Conservation (phyloP, 805 yeast species). For the Deakozyma indianensis region DNA sequence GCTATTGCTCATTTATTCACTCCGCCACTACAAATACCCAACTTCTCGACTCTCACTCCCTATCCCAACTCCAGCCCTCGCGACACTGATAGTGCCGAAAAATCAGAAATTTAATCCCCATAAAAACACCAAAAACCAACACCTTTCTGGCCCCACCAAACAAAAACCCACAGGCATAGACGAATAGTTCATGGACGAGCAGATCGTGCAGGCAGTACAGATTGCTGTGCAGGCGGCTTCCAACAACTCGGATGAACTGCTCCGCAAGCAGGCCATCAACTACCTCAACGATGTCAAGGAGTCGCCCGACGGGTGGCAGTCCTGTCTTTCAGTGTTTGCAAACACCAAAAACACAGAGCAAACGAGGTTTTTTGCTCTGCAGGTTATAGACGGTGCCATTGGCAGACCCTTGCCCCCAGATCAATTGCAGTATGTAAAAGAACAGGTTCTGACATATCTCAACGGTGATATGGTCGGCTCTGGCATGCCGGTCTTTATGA, state of each 20-base stretch:
- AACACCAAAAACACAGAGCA: conserved; percentile 29
- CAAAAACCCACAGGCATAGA: too few relatives aligned
- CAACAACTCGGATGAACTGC: conserved; percentile 33
- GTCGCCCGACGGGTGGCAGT: conserved; percentile 33
- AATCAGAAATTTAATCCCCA: too few relatives aligned
- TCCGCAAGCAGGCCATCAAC: conserved; percentile 39
- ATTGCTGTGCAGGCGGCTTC: conserved; percentile 57
- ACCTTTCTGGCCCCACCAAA: too few relatives aligned
- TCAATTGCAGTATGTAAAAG: conserved; percentile 29
- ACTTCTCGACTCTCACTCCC: too few relatives aligned
- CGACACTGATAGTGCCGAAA: too few relatives aligned
- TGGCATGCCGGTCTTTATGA: conserved; percentile 29
- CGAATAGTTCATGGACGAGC: conserved; percentile 33
- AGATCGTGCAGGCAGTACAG: conserved; percentile 78
- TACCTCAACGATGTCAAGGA: conserved; percentile 29
- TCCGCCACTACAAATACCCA: too few relatives aligned
- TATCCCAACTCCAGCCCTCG: too few relatives aligned
- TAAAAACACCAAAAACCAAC: too few relatives aligned
- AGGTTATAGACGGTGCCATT: conserved; percentile 49
- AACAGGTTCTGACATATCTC: conserved; percentile 12
- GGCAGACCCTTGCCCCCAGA: conserved; percentile 21
- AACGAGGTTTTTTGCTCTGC: conserved; percentile 52
- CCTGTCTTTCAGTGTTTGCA: conserved; percentile 28
- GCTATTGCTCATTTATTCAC: too few relatives aligned
- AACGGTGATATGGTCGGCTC: conserved; percentile 3